phyloP scores from a whole-genome alignment of 768 basidiomycete genomes.

The Candolleomyces aberdarensis region DNA sequence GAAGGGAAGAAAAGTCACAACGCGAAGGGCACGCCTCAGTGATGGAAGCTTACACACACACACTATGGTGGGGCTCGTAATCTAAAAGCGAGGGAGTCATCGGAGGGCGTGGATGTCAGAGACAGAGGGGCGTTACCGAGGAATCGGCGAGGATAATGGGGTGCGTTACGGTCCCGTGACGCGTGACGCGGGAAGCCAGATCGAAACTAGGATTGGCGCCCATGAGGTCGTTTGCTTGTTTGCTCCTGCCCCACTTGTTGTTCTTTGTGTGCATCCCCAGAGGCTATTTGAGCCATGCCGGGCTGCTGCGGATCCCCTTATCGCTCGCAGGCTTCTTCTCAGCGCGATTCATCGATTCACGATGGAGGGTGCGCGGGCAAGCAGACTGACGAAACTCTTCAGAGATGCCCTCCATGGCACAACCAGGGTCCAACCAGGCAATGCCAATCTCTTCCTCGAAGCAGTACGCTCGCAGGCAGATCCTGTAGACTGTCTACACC shows the following conservation, averaged over 20 bases:
- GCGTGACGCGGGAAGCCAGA: too few relatives aligned
- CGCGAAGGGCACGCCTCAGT: conserved; percentile 34
- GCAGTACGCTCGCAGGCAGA: conserved; percentile 41
- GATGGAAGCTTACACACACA: background rate
- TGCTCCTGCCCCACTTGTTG: background rate
- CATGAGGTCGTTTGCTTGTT: background rate
- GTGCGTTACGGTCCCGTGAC: too few relatives aligned
- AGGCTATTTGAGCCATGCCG: background rate
- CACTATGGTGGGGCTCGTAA: too few relatives aligned
- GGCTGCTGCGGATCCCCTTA: too few relatives aligned
- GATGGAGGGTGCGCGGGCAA: conserved; percentile 7
- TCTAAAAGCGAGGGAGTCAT: too few relatives aligned
- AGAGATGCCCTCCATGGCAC: conserved; percentile 28
- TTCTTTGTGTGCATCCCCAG: background rate
- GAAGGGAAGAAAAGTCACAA: conserved; percentile 31
- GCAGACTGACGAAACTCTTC: conserved; percentile 32
- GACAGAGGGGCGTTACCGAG: too few relatives aligned
- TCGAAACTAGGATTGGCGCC: background rate
- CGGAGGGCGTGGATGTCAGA: too few relatives aligned
- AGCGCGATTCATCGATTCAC: background rate
- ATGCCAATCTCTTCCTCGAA: conserved; percentile 39
- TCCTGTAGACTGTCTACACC: conserved; percentile 31
- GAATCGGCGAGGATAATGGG: too few relatives aligned
- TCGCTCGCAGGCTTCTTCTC: too few relatives aligned
- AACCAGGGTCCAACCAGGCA: conserved; percentile 21